These are phyloP conservation scores for Gnomoniopsis sp. DNA, from an alignment of 2,329 filamentous ascomycete species.

Conservation along the genomic window DNA sequence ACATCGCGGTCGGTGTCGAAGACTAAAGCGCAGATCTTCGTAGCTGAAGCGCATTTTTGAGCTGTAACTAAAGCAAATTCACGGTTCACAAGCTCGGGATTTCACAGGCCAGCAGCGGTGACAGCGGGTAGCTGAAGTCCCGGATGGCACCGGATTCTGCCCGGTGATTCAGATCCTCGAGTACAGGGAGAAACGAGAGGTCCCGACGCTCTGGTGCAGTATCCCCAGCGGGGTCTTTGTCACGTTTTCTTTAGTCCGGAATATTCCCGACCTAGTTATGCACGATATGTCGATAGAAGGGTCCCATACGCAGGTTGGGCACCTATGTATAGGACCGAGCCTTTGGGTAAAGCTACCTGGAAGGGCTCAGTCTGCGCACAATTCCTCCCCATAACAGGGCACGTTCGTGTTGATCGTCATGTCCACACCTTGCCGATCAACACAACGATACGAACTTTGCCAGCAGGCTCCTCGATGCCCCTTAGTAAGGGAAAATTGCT, in stretches of 20 bases:
- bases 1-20: neutral
- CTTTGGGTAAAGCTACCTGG: too few species aligned
- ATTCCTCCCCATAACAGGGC: neutral
- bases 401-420: neutral
- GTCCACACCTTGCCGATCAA: neutral
- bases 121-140: conserved; percentile 6
- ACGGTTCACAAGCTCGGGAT: conserved; percentile 5
- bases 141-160: neutral
- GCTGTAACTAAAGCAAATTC: neutral
- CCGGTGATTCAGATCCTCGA: neutral
- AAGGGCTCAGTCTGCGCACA: too few species aligned
- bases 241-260: neutral
- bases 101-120: conserved; percentile 6
- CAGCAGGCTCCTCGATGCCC: neutral
- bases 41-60: neutral
- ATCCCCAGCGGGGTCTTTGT: neutral
- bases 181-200: neutral
- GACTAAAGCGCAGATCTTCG: neutral
- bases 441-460: neutral
- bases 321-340: too few species aligned
- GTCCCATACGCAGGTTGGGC: too few species aligned
- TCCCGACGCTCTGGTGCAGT: conserved; percentile 12
- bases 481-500: too few species aligned
- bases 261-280: neutral
- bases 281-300: neutral